These are phyloP conservation scores for Carex sylvatica DNA, from an alignment of 202 grass and related monocot species.

Conservation along the genomic window DNA sequence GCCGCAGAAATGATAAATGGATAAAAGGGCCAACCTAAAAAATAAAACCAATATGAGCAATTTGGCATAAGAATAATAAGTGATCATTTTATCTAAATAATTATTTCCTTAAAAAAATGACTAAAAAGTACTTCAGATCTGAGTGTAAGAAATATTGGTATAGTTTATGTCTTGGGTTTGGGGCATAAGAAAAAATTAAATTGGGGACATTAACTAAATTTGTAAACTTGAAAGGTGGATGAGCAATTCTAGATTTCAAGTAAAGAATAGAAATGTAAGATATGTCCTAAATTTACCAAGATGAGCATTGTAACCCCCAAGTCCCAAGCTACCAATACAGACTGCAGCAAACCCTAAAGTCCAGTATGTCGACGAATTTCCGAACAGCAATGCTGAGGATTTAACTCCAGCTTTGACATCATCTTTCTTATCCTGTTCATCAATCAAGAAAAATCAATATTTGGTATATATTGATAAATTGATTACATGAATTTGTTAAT, in stretches of 20 bases:
- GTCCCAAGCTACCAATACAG: slow-evolving; percentile 29
- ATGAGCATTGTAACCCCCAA: slow-evolving; percentile 39
- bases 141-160: too few relatives aligned
- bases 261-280: too few relatives aligned
- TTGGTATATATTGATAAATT: not conserved
- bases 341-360: slow-evolving; percentile 33
- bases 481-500: not conserved
- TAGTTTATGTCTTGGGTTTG: too few relatives aligned
- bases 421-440: slow-evolving; percentile 38
- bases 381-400: slow-evolving; percentile 40
- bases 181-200: too few relatives aligned
- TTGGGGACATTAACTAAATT: too few relatives aligned
- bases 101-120: not conserved
- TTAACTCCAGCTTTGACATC: slow-evolving; percentile 42
- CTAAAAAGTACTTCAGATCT: too few relatives aligned
- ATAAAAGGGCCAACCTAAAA: slow-evolving; percentile 42
- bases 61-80: too few relatives aligned
- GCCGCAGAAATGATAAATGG: slow-evolving; percentile 31
- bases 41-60: not conserved
- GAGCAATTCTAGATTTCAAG: too few relatives aligned
- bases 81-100: not conserved
- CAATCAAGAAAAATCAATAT: not conserved
- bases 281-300: slow-evolving; percentile 22
- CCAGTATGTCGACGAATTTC: slow-evolving; percentile 30
- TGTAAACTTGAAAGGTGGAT: too few relatives aligned